Base-by-base conservation (phyloP, 495 filamentous ascomycete species). In the Daldinia vernicosa region DNA sequence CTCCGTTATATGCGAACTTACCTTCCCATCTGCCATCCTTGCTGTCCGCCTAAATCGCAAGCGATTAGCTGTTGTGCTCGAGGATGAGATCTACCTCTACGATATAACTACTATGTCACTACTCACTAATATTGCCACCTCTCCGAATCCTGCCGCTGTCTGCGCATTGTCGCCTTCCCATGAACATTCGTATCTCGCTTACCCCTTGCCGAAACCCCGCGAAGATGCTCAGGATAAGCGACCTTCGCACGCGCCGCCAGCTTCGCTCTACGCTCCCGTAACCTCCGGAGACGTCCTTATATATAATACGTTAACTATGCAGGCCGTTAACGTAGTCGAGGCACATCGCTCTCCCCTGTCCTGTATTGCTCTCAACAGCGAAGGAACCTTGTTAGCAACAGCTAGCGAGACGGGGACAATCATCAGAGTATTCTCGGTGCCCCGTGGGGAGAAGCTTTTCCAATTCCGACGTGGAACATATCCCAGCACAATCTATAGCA, bases 31-130 rank as follows among this genome's bases (percentile, higher is more conserved):
- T 24, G 93, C 93, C 8, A 92, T 99, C 14, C 86, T 99, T 14
- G 93, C 95, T 15, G 93, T 98, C 30, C 90, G 93, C 72, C 82
- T 99, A 74, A 98, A 98, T 77, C 89, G 96, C 40, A 98, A 98
- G 79, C 88, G 95, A 19, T 88, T 99, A 12, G 93, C 94, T 30
- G 94, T 98, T 9, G 90, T 98, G 2, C 84, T 98, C 40, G 95
- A 98, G 76, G 92, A 97, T 63, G 90, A 97, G 76, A 97, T 98
- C 67, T 99, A 97, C 80, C 85, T 99, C 35, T 99, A 99, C 80
- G 95, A 98, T 78, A 98, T 99, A 59, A 91, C 93, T 76, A 98
- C 97, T 74, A 99, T 99, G 95, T 94, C 91, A 75, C 85, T 98
- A 35, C 83, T 97, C 26, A 89, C 92, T 70, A 97, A 92, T 2